Conservation (phyloP, 1,284 basidiomycete species). For the Hemileccinum hortonii region DNA sequence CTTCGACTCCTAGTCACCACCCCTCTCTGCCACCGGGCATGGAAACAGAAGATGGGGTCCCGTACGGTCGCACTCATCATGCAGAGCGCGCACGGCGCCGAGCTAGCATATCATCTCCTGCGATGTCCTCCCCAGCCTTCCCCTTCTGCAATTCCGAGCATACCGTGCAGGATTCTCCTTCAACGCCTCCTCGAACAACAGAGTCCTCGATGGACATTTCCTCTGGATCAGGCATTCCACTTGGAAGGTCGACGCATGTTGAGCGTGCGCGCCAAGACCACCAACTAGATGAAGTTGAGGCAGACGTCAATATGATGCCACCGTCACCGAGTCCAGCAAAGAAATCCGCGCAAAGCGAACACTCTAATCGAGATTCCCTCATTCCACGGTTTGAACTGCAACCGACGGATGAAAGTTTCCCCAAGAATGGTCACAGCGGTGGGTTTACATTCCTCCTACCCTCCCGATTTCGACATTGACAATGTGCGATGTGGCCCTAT, state of each 20-base stretch:
- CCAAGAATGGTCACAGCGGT: constrained; percentile 18
- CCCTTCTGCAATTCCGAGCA: constrained; percentile 15
- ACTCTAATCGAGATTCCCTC: constrained; percentile 30
- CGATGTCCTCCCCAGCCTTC: constrained; percentile 20
- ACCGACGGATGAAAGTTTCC: constrained; percentile 21
- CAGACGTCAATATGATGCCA: constrained; percentile 53
- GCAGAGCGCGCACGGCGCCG: constrained; percentile 44
- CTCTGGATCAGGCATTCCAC: constrained; percentile 38
- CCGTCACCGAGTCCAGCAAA: constrained; percentile 62
- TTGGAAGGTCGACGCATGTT: constrained; percentile 48
- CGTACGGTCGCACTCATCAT: constrained; percentile 70
- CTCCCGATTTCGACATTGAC: background rate
- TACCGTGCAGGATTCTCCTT: constrained; percentile 15
- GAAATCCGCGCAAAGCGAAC: constrained; percentile 12
- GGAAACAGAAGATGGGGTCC: constrained; percentile 64
- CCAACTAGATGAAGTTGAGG: constrained; percentile 39
- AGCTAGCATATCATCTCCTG: constrained; percentile 29
- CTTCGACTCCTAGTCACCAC: constrained; percentile 27
- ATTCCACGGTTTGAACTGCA: constrained; percentile 44
- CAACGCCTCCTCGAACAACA: constrained; percentile 19
- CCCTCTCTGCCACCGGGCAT: constrained; percentile 47
- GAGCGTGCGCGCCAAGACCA: constrained; percentile 44
- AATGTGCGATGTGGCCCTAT: constrained; percentile 9
- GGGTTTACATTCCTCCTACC: constrained; percentile 3
- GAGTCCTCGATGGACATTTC: constrained; percentile 22